Evolutionary conservation across 129 eudicot genomes (phyloP).

Genomic region (Oenanthe sinensis): DNA sequence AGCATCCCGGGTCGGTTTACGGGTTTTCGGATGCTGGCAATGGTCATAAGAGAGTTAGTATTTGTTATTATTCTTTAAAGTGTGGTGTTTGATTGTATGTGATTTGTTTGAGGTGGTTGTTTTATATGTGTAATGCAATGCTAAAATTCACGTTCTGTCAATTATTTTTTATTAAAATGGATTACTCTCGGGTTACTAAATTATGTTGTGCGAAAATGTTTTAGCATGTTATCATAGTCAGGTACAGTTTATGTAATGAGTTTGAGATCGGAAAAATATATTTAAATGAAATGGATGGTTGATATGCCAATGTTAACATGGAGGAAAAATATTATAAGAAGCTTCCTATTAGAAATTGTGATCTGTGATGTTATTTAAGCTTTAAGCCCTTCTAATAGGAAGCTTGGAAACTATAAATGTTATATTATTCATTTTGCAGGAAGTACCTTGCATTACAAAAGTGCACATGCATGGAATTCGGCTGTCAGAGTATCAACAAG

Average conservation of each 20-base stretch:
- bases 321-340: background rate
- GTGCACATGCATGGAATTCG: background rate
- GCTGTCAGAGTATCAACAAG: background rate
- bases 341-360: background rate
- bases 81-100: background rate
- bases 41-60: slow-evolving; percentile 55
- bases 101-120: background rate
- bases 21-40: slow-evolving; percentile 64
- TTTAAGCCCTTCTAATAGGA: background rate
- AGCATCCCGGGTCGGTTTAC: slow-evolving; percentile 78
- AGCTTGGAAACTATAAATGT: background rate
- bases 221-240: background rate
- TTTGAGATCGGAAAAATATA: background rate
- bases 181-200: background rate
- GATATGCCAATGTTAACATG: background rate
- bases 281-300: background rate
- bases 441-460: background rate
- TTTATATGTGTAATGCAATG: background rate
- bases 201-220: background rate
- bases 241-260: background rate
- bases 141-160: background rate
- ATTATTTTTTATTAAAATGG: background rate
- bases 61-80: background rate
- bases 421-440: background rate
- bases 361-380: background rate